Percentiles rank a stretch among this genome's conserved stretches.
Evolutionary conservation across 192 early-diverging fungal species (phyloP).

Genomic region (Coemansia sp.): DNA sequence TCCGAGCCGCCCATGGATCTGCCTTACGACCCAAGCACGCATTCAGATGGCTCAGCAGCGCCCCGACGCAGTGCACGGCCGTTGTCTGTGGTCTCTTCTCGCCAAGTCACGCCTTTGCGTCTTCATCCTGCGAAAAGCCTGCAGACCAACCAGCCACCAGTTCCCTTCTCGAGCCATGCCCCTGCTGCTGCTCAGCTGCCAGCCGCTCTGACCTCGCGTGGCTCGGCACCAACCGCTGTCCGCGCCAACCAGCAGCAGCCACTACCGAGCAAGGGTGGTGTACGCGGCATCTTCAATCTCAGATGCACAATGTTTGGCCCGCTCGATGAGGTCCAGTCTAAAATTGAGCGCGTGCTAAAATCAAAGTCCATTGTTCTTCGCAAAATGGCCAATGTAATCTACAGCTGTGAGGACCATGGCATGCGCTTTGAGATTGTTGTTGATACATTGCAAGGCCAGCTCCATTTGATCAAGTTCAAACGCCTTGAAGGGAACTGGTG

Average conservation of each 20-base stretch:
- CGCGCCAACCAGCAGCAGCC: constrained; percentile 7
- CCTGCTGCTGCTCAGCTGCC: constrained; percentile 33
- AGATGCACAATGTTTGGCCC: constrained; percentile 46
- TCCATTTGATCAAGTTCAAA: constrained; percentile 47
- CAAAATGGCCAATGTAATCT: constrained; percentile 29
- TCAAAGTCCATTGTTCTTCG: constrained; percentile 27
- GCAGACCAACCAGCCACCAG: constrained; percentile 20
- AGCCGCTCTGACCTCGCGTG: constrained; percentile 35
- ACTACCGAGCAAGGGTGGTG: constrained; percentile 12
- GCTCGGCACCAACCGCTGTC: constrained; percentile 22
- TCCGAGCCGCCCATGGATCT: constrained; percentile 39
- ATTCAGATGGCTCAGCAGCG: constrained; percentile 2
- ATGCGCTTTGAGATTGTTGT: constrained; percentile 41
- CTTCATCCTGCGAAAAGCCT: constrained; percentile 39
- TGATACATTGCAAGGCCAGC: constrained; percentile 38
- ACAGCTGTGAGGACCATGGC: constrained; percentile 40
- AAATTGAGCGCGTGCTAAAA: constrained; percentile 37
- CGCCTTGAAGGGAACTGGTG: constrained; percentile 45
- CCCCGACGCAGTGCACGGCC: constrained; percentile 31
- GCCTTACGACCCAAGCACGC: constrained; percentile 19
- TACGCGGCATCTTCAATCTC: constrained; percentile 40
- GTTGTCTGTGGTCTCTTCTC: constrained; percentile 35
- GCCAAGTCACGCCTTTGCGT: constrained; percentile 39
- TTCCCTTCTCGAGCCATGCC: constrained; percentile 22
- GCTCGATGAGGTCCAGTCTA: constrained; percentile 34